Evolutionary conservation across 371 early-diverging fungal species (phyloP).

Genomic region (Quaeritorhiza haematococci): DNA sequence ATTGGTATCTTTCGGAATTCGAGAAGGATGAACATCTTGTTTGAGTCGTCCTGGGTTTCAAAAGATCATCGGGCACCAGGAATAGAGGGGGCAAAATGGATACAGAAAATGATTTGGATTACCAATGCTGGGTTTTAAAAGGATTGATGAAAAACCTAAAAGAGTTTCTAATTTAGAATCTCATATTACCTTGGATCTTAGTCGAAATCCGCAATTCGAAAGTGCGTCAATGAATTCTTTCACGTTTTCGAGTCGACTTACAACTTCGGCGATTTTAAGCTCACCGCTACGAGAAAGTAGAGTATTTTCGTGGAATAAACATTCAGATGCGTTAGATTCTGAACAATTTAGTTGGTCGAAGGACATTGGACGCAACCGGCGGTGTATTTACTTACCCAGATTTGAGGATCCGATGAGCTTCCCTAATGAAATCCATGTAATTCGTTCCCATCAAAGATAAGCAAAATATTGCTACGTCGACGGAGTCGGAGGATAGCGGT

Average conservation of each 20-base stretch:
- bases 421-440: conserved; percentile 83
- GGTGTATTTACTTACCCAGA: conserved; percentile 47
- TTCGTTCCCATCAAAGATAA: conserved; percentile 97
- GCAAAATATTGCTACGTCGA: conserved; percentile 92
- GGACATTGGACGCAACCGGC: not conserved
- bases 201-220: conserved; percentile 68
- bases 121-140: no score
- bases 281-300: conserved; percentile 57
- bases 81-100: not conserved
- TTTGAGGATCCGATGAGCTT: conserved; percentile 88
- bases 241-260: conserved; percentile 78
- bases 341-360: not conserved
- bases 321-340: no score
- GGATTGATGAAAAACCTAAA: no score
- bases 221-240: conserved; percentile 70
- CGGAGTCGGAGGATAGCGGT: conserved; percentile 66
- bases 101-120: no score
- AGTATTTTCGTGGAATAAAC: not conserved
- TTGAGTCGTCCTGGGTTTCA: conserved; percentile 38
- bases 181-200: conserved; percentile 50
- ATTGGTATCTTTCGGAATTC: conserved; percentile 77
- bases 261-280: conserved; percentile 90
- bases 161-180: no score
- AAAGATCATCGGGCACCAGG: not conserved
- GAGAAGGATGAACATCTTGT: conserved; percentile 90